Evolutionary conservation across 176 grass and related monocot genomes (phyloP).

Genomic region (Phoenix dactylifera): DNA sequence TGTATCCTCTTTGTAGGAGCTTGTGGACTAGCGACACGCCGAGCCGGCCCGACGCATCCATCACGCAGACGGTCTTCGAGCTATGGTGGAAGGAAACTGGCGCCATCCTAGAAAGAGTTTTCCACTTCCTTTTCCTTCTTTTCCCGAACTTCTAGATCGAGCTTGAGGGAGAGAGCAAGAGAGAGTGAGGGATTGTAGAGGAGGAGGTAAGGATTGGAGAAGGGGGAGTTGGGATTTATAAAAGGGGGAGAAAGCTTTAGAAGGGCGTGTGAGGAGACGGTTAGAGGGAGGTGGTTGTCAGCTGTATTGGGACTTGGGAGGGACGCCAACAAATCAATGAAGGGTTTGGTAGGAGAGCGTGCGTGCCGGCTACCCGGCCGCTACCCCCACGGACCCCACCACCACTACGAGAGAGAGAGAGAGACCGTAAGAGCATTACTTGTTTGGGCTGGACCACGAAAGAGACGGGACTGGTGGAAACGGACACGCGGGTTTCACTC

Average conservation of each 20-base stretch:
- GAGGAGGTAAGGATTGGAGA: background rate
- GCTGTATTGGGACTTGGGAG: background rate
- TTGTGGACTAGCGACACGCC: conserved; percentile 48
- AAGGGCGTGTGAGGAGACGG: conserved; percentile 23
- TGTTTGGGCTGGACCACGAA: too few species aligned
- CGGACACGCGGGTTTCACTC: too few species aligned
- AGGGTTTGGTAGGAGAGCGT: too few species aligned
- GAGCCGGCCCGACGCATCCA: conserved; percentile 62
- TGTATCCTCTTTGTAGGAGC: conserved; percentile 76
- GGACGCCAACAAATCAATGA: too few species aligned
- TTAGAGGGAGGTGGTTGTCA: background rate
- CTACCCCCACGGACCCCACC: too few species aligned
- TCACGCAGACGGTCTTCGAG: conserved; percentile 58
- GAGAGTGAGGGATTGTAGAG: conserved; percentile 3
- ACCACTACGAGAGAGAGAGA: too few species aligned
- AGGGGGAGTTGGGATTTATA: background rate
- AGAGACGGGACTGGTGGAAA: too few species aligned
- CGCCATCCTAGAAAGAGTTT: background rate
- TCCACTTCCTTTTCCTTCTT: too few species aligned
- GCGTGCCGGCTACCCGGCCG: too few species aligned
- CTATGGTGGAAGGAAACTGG: conserved; percentile 10
- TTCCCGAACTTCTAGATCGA: too few species aligned
- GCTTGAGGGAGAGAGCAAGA: background rate
- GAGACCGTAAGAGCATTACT: too few species aligned
- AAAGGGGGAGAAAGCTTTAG: conserved; percentile 21